Conservation (phyloP, 2,329 filamentous ascomycete species). For the Monilinia fructicola region DNA sequence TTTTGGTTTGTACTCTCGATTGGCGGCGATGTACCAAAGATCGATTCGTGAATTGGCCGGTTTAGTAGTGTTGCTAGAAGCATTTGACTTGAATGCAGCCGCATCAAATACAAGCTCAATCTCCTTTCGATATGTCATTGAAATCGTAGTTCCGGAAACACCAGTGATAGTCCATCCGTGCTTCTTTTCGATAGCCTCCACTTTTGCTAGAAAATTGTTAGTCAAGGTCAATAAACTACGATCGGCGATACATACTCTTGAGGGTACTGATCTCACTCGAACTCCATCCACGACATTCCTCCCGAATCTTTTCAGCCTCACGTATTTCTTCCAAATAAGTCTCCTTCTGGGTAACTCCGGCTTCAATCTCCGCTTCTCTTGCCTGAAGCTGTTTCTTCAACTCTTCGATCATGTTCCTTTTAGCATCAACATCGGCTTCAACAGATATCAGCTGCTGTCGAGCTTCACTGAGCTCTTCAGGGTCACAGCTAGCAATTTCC, state of each 20-base stretch:
- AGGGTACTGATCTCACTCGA: constrained; percentile 74
- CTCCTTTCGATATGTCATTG: constrained; percentile 70
- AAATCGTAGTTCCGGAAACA: constrained; percentile 61
- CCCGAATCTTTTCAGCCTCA: constrained; percentile 77
- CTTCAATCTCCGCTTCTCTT: constrained; percentile 63
- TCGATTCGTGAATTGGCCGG: constrained; percentile 58
- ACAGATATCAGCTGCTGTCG: constrained; percentile 65
- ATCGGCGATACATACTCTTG: constrained; percentile 60
- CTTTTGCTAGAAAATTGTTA: constrained; percentile 56
- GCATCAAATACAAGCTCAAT: constrained; percentile 73
- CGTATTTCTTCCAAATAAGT: constrained; percentile 72
- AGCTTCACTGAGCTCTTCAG: constrained; percentile 71
- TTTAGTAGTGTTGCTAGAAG: constrained; percentile 27
- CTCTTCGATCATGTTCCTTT: constrained; percentile 64
- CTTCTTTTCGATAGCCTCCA: constrained; percentile 62
- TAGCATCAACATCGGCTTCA: constrained; percentile 68
- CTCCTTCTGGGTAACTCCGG: constrained; percentile 64
- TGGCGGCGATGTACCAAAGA: constrained; percentile 66
- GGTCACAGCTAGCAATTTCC: constrained; percentile 77
- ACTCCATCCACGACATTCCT: constrained; percentile 89
- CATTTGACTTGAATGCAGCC: constrained; percentile 53
- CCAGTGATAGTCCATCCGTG: constrained; percentile 73
- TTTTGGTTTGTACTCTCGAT: constrained; percentile 52
- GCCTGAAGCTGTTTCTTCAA: constrained; percentile 66
- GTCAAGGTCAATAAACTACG: constrained; percentile 25